Evolutionary conservation across 768 basidiomycete genomes (phyloP), one percentile per base, ranked within the genome.

Genomic region (Boletellus sp.): DNA sequence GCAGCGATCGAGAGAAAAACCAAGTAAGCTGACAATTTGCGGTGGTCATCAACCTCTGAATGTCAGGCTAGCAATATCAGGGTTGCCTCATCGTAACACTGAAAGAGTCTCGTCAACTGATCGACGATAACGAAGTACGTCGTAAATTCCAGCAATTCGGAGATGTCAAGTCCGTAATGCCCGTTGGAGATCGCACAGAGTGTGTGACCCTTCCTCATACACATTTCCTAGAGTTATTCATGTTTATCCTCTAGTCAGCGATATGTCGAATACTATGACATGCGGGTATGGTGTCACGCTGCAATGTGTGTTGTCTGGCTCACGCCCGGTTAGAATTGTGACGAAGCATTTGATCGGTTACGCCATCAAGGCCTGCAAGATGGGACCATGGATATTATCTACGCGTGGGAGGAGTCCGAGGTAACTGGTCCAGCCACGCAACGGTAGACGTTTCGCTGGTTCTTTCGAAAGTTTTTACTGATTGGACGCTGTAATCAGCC

Each of bases 181-280:
- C 83, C 3, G 78, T 82, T 1, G 79, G 75, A 47, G 83, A 83
- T 47, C 82, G 84, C 35, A 66, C 70, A 36, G 84, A 90, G 86
- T 82, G 58, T 47, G 75, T 65, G 42, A 41, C 28, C 6, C 4
- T 26, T 13, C 31, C 15, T 24, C 1, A 39, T 12, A n/a, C 4
- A 39, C 12, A 22, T 6, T 19, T 44, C 11, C 13, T 33, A 19
- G n/a, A n/a, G 22, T 47, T 45, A 23, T 51, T 60, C n/a, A 54
- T 34, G 38, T 33, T 45, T 11, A 47, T 23, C 28, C 8, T 24
- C 8, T 52, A 97, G 93, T 58, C 88, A 91, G 59, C 85, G 90
- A 51, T 84, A 90, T 55, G 87, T 98, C n/a, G 94, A 98, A 64
- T 94, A 84, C 63, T 99, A 85, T 63, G 96, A 99, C 63, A 90